These are phyloP conservation scores for Aspergillus proliferans DNA, from an alignment of 2,329 filamentous ascomycete species.

Conservation along the genomic window DNA sequence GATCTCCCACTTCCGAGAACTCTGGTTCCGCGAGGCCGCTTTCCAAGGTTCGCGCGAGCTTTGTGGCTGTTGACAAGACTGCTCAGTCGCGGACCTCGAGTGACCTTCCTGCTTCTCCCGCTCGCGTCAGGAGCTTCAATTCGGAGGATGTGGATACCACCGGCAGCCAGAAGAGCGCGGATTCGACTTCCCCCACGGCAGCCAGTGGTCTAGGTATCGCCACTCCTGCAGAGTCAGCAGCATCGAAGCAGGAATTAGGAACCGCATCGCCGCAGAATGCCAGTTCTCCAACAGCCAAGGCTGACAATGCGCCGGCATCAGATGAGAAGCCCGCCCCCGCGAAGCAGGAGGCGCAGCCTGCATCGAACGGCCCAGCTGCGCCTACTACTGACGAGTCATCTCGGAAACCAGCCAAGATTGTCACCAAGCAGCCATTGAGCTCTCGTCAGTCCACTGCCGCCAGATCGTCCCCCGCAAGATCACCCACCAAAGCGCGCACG, in stretches of 20 bases:
- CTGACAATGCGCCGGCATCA: slow-evolving; percentile 2
- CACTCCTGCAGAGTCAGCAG: slow-evolving; percentile 13
- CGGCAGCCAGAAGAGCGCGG: slow-evolving; percentile 23
- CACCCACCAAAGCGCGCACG: slow-evolving; percentile 15
- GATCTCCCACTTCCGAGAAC: slow-evolving; percentile 54
- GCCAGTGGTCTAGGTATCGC: slow-evolving; percentile 12
- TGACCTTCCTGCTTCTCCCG: slow-evolving; percentile 22
- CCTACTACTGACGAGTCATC: slow-evolving; percentile 5
- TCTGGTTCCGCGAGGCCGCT: slow-evolving; percentile 51
- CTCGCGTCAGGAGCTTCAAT: slow-evolving; percentile 26
- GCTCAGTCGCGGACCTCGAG: slow-evolving; percentile 38
- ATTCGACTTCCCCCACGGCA: slow-evolving; percentile 19
- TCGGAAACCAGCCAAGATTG: slow-evolving; percentile 18
- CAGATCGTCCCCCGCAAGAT: slow-evolving; percentile 18
- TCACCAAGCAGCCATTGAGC: slow-evolving; percentile 28
- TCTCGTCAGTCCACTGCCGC: slow-evolving; percentile 20
- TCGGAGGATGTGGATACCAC: slow-evolving; percentile 27
- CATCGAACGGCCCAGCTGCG: slow-evolving; percentile 3
- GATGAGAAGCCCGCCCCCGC: slow-evolving; percentile 10
- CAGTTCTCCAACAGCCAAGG: slow-evolving; percentile 8
- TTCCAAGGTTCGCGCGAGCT: slow-evolving; percentile 69
- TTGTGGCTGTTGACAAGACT: slow-evolving; percentile 61
- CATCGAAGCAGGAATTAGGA: slow-evolving; percentile 5
- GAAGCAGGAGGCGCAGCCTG: slow-evolving; percentile 15
- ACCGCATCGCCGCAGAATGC: slow-evolving; percentile 3